Base-by-base conservation (phyloP, 2,329 filamentous ascomycete species). In the Triangularia setosa region DNA sequence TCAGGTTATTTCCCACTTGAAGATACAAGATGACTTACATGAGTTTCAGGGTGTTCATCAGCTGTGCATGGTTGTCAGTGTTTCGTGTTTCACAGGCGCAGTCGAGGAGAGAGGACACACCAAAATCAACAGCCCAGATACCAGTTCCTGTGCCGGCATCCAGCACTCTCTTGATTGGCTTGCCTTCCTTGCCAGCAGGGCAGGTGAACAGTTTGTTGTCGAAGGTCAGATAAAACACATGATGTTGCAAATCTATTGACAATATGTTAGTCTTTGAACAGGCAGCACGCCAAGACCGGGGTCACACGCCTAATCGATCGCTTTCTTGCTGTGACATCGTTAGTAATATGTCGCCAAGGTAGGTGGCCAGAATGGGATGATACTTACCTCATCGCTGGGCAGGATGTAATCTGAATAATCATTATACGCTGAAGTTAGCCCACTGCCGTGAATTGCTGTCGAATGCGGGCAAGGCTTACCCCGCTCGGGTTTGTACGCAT, bases 71-170 rank as follows among this genome's bases (percentile, higher is more conserved):
- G 12, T n/a, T 25, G 53, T 55, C 8, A 55, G 53, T 16, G 12
- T 11, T 24, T 24, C 16, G 5, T 5, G 4, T 3, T 7, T 4
- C 6, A 3, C 11, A 27, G 24, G 21, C 1, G 9, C 2, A n/a
- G 5, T 9, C 5, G 27, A 4, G 27, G 11, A 12, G 12, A 60
- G 11, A 18, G n/a, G 28, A 63, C 69, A 73, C 70, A 70, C 79
- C 80, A 67, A 83, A 79, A 52, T 82, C 78, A 25, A 82, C 77
- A 0, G 82, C 80, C 82, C 82, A 85, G 54, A 70, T 68, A 2
- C 69, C 69, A 1, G 69, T 68, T 9, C 69, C 69, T 1, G 82
- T 84, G 1, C 82, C 83, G 21, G 84, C 72, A 69, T 84, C 83
- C 7, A 85, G 74, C 24, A 80, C 78, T 21, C 76, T 74, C 44